Evolutionary conservation across 495 filamentous ascomycete genomes (phyloP).

Genomic region (Aspergillus sparsus): DNA sequence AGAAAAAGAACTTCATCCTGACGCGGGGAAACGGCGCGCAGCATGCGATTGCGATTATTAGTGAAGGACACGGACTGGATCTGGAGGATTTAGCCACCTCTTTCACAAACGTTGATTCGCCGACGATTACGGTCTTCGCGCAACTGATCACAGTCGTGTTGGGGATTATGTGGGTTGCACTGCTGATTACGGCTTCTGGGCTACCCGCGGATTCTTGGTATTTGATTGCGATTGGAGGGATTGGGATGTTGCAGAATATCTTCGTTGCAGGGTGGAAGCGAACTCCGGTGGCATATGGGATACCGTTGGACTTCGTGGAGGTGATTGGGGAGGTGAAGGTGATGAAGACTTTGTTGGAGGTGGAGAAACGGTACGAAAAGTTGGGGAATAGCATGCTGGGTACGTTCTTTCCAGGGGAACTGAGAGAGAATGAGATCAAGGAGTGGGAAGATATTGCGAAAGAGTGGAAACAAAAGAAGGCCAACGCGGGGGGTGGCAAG

Average conservation of each 20-base stretch:
- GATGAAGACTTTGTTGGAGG: conserved; percentile 35
- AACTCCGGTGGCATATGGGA: conserved; percentile 28
- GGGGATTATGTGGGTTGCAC: conserved; percentile 40
- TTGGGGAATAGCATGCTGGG: conserved; percentile 33
- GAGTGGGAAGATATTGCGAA: conserved; percentile 26
- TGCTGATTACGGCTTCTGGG: conserved; percentile 42
- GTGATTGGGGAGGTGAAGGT: conserved; percentile 32
- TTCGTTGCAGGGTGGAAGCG: conserved; percentile 39
- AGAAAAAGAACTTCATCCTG: conserved; percentile 34
- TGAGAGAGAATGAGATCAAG: conserved; percentile 24
- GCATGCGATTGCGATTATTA: conserved; percentile 45
- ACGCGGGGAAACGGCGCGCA: conserved; percentile 49
- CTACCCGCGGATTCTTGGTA: conserved; percentile 43
- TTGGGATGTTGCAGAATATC: conserved; percentile 51
- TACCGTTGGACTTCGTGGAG: conserved; percentile 29
- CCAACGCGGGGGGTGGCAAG: neutral
- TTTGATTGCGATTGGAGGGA: conserved; percentile 42
- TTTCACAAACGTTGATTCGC: conserved; percentile 20
- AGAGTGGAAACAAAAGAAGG: conserved; percentile 14
- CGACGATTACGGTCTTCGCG: conserved; percentile 15
- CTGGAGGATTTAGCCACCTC: conserved; percentile 49
- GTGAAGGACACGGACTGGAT: conserved; percentile 39
- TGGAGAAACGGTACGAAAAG: conserved; percentile 32
- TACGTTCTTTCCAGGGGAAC: conserved; percentile 37
- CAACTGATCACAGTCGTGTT: conserved; percentile 22